Conservation (phyloP, 2,329 filamentous ascomycete genomes). For the Claviceps cyperi region DNA sequence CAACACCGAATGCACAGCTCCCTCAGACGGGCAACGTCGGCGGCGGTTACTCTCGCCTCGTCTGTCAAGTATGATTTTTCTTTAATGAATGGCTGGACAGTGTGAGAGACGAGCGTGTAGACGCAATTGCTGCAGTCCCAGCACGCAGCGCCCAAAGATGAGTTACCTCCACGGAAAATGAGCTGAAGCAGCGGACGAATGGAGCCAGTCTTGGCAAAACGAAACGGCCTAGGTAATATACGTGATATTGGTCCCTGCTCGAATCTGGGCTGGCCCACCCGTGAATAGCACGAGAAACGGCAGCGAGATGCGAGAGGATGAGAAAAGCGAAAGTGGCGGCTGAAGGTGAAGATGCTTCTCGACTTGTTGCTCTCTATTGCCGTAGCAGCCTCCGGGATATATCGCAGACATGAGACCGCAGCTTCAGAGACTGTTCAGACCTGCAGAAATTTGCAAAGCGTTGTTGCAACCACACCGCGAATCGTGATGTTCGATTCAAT, state of each 20-base stretch:
- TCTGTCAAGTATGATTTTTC: neutral
- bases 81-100: neutral
- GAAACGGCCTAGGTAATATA: too few species aligned
- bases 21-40: neutral
- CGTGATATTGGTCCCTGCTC: neutral
- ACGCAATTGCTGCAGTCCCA: neutral
- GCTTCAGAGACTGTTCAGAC: neutral
- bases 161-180: neutral
- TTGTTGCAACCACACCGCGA: too few species aligned
- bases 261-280: neutral
- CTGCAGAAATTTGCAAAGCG: too few species aligned
- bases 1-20: neutral
- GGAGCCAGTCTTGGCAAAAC: conserved; percentile 1
- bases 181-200: neutral
- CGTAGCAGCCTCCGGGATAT: conserved; percentile 3
- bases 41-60: neutral
- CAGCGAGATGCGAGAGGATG: neutral
- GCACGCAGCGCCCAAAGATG: neutral
- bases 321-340: neutral
- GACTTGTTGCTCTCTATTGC: conserved; percentile 3
- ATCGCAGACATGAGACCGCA: neutral
- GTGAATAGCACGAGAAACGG: neutral
- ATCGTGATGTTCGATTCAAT: neutral
- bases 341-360: conserved; percentile 3
- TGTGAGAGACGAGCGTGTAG: neutral